Base-by-base conservation (phyloP, 495 filamentous ascomycete species). In the Aspergillus diversus region DNA sequence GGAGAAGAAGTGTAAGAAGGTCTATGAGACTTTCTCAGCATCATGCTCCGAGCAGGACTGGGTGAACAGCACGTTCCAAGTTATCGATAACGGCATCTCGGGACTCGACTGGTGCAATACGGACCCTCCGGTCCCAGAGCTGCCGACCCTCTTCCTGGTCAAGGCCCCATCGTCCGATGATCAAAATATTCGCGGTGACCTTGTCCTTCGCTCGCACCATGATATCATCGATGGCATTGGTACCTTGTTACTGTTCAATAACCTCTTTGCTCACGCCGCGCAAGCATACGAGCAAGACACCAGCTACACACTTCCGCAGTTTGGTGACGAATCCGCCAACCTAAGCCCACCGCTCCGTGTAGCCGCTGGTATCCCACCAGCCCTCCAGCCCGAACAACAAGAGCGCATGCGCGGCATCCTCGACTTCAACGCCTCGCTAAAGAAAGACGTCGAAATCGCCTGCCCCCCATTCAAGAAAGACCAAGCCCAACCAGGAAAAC, bases 151-250 rank as follows among this genome's bases (percentile, higher is more conserved):
- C 0, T 78, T 77, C 63, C 55, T 81, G 7, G 39, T 82, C 43
- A 74, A 58, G 11, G 47, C 61, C 0, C 50, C 69, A 1, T 21
- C 63, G 0, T 34, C 54, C 5, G 7, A 55, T 5, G 47, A 58
- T 3, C 33, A 33, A 6, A 5, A 15, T 1, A 35, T 76, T 47
- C 62, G 57, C 11, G 66, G 65, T 1, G 75, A 78, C 39, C 54
- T 83, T 32, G 72, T 84, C 12, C 67, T 83, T 16, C 74, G 80
- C 7, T 73, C 71, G 9, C 77, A 75, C 13, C 80, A 83, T 66
- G 77, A 81, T 61, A 69, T 83, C 5, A 80, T 81, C 11, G 82
- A 84, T 59, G 81, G 81, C 9, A 73, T 83, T 50, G 79, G 81
- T 11, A 75, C 76, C 6, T 68, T 83, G 1, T 66, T 69, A 7